These are phyloP conservation scores for Coemansia sp. DNA, from an alignment of 192 early-diverging fungal species.

Conservation along the genomic window DNA sequence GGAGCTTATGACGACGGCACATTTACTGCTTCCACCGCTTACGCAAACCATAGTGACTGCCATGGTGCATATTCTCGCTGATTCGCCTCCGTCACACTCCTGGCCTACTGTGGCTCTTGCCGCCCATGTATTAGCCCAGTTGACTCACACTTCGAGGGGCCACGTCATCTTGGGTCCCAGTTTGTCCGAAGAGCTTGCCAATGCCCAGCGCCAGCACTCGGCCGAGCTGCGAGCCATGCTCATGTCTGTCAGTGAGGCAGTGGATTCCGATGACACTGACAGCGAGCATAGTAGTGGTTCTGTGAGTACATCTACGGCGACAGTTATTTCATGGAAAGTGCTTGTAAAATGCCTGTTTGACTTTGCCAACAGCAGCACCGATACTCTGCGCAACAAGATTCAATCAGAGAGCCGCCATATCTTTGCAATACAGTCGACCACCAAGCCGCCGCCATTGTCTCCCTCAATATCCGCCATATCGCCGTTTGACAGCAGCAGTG, in stretches of 20 bases:
- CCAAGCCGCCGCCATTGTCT: background rate
- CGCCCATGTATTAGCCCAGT: conserved; percentile 27
- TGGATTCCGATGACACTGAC: background rate
- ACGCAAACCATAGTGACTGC: conserved; percentile 22
- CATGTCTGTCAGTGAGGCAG: background rate
- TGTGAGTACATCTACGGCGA: background rate
- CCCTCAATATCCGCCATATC: background rate
- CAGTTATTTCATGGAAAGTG: conserved; percentile 28
- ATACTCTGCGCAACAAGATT: conserved; percentile 30
- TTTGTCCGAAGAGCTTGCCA: conserved; percentile 17
- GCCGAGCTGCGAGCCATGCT: conserved; percentile 42
- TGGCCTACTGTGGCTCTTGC: conserved; percentile 40
- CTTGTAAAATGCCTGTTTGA: conserved; percentile 38
- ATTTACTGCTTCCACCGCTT: conserved; percentile 11
- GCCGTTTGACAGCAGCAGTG: background rate
- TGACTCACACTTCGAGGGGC: conserved; percentile 18
- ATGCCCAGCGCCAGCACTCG: conserved; percentile 27
- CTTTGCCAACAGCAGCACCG: conserved; percentile 35
- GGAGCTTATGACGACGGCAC: background rate
- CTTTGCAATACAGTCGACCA: background rate
- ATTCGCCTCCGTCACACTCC: conserved; percentile 20
- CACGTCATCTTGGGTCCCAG: conserved; percentile 18
- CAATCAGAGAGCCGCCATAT: conserved; percentile 33
- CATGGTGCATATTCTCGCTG: conserved; percentile 42
- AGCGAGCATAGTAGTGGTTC: background rate